Evolutionary conservation across 2,329 filamentous ascomycete genomes (phyloP).

Genomic region (Daldinia sp.): DNA sequence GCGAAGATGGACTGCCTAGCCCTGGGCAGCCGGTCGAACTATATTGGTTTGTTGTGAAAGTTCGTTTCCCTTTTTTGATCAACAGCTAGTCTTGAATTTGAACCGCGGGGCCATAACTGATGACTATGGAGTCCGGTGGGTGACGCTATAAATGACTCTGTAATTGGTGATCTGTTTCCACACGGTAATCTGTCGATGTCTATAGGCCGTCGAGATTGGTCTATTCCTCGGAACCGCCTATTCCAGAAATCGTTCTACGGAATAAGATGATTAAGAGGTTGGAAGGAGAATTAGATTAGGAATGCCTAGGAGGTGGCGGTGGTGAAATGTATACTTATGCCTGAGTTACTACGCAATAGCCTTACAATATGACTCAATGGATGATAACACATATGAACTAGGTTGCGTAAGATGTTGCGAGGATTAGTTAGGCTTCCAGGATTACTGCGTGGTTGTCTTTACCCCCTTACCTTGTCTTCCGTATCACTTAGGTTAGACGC

Average conservation of each 20-base stretch:
- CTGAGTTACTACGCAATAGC: not conserved
- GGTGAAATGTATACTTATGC: not conserved
- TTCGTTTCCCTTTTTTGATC: not conserved
- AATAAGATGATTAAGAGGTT: not conserved
- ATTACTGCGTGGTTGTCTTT: not conserved
- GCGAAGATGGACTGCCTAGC: not conserved
- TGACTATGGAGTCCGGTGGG: not conserved
- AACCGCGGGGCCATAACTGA: not conserved
- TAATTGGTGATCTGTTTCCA: not conserved
- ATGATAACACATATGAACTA: constrained; percentile 7
- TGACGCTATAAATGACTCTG: not conserved
- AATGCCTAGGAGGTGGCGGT: not conserved
- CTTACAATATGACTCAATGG: not conserved
- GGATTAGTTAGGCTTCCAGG: not conserved
- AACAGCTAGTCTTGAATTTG: not conserved
- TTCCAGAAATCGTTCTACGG: not conserved
- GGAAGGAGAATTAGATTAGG: not conserved
- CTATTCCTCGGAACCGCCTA: not conserved
- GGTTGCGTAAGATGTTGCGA: not conserved
- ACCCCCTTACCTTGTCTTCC: not conserved
- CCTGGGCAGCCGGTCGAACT: not conserved
- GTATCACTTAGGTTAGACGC: not conserved
- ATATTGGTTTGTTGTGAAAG: not conserved
- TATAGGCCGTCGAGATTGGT: not conserved
- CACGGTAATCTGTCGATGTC: not conserved